Base-by-base conservation (phyloP, 352 stramenopile species). In the Phytophthora foliorum region DNA sequence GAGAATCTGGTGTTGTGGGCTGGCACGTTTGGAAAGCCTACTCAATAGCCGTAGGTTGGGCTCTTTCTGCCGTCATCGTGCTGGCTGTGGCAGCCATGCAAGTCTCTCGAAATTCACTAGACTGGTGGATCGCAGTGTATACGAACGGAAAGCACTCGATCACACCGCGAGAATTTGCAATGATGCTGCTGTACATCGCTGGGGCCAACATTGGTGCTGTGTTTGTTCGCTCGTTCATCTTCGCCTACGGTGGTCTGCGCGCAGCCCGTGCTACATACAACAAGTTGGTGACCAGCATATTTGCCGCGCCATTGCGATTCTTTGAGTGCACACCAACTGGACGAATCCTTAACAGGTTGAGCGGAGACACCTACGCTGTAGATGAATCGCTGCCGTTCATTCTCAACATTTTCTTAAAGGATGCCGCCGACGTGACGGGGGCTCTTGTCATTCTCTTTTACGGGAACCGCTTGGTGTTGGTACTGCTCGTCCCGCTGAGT, bases 331-430 rank as follows among this genome's bases (percentile, higher is more conserved):
- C 84, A 11, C 86, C 89, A 2, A 62, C 81, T 16, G 89, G 87
- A 0, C 86, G 86, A 14, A 81, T 96, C 36, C 66, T 94, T 2
- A 96, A 96, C 31, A 75, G 89, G 10, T 57, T 95, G n/a, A 92
- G 86, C 24, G 82, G 86, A 8, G 87, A 96, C 50, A 93, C 86
- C 9, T 97, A 95, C 54, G 72, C 81, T 4, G 78, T 97, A 8
- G 91, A 97, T 68, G 88, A 97, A 62, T 92, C 86, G 16, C 69
- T 97, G 14, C 91, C 92, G 7, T 97, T 98, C 51, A 89, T 90
- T 44, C 75, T 97, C 51, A 97, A 97, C 59, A 86, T 97, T 36
- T 94, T 95, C 49, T 65, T 97, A 13, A 93, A 91, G 36, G 89
- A 97, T 65, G 64, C 84, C 13, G 80, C 86, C 1, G 87, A 92